Base-by-base conservation (phyloP, 2,329 filamentous ascomycete species). In the Waltergamsia citrina region DNA sequence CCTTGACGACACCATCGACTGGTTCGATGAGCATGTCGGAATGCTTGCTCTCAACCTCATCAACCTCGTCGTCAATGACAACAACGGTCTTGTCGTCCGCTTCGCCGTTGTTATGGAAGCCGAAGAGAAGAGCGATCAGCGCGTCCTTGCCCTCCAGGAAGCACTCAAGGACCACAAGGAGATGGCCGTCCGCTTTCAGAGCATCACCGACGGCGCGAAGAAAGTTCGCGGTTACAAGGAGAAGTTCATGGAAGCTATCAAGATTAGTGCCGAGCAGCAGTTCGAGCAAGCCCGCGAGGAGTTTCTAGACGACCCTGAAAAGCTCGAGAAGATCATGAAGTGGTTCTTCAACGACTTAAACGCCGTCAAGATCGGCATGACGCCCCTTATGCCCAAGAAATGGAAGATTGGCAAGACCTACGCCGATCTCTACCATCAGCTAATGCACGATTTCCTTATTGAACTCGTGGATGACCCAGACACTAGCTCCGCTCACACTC, bases 301-400 rank as follows among this genome's bases (percentile, higher is more conserved):
- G 30, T 96, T 98, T 55, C 62, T 90, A 34, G 82, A 81, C 24
- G 86, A 96, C 50, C 85, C 92, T 0, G 73, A 80, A 32, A 78
- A 75, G 48, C 68, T 98, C 30, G 85, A 93, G 43, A 94, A 94
- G 65, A 78, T 75, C 43, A 76, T 94, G 60, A 84, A 84, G 50
- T 98, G 92, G 92, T 98, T 79, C 60, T 98, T 96, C 65, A 95
- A 96, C 62, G 90, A 98, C 55, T 72, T 98, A 24, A 94, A 93
- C 57, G 87, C 86, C 4, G 90, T 95, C 51, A 87, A 90, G 57
- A 72, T 93, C 41, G 90, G 92, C 50, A 94, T 98, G 85, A 76
- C 83, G 39, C 75, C 77, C 19, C 69, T 98, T 34, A 88, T 95
- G 76, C 92, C 93, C 7, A 90, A 85, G 60, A 94, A 92, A 57